Evolutionary conservation across 768 basidiomycete species (phyloP), one percentile per base, ranked within the genome.

Genomic region (Auricularia heimuer): DNA sequence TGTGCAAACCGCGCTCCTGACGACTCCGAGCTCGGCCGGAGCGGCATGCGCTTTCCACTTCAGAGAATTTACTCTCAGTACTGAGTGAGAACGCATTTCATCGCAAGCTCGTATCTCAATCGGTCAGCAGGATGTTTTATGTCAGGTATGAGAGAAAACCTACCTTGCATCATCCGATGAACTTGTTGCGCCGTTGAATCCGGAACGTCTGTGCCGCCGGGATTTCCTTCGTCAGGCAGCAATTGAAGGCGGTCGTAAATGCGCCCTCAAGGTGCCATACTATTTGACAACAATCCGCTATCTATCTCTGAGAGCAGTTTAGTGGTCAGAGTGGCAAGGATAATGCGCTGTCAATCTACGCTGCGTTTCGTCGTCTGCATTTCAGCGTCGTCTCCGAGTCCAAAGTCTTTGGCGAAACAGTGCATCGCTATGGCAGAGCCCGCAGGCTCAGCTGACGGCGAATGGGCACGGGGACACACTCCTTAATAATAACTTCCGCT

Each of bases 381-480:
- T 97, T 97, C 70, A 72, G 71, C 18, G 76, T 88, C 42, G 85
- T 83, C 10, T 89, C 88, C 71, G 75, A 77, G 11, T 85, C 88
- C 16, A 81, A 85, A 61, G 87, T 91, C 10, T 98, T 94, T 68
- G 78, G 82, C 42, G 92, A 98, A 75, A 82, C 92, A 14, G 94
- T 95, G 77, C 82, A 96, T 84, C 82, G 89, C 34, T 74, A 39
- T 18, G 7, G 2, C 3, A 29, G 0, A 34, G 18, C 14, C 29
- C 29, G 29, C 29, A 29, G 29, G 29, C 14, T 14, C 3, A 8
- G 16, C 37, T 10, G 60, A 39, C 21, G 33, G 34, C 4, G 33
- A 34, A 21, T 61, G 60, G 37, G 60, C 8, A 7, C 24, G 24
- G 18, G 29, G 60, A 16, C 11, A 8, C 47, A 16, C 14, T 6